Evolutionary conservation across 768 basidiomycete genomes (phyloP).

Genomic region (Rhizopogon rudus): DNA sequence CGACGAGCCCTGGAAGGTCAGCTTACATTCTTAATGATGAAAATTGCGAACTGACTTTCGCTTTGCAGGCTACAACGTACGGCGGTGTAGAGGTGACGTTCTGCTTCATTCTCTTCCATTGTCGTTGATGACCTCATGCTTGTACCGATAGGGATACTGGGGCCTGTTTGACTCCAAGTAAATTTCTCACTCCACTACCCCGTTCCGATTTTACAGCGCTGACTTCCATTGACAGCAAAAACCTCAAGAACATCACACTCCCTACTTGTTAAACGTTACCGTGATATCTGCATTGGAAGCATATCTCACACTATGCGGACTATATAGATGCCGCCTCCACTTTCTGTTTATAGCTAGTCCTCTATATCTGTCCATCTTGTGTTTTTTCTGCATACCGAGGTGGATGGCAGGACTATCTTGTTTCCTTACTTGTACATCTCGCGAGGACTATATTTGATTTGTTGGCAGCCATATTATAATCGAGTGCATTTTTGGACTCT

Average conservation of each 20-base stretch:
- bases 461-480: too few relatives aligned
- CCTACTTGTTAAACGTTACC: constrained; percentile 42
- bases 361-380: not conserved
- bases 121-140: constrained; percentile 4
- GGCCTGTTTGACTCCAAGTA: constrained; percentile 61
- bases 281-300: not conserved
- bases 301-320: not conserved
- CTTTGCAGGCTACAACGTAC: constrained; percentile 46
- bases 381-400: not conserved
- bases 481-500: not conserved
- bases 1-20: constrained; percentile 81
- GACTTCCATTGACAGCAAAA: constrained; percentile 44
- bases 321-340: not conserved
- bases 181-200: constrained; percentile 11
- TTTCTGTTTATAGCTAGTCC: not conserved
- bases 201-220: not conserved
- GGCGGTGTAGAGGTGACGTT: constrained; percentile 70
- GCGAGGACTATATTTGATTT: too few relatives aligned
- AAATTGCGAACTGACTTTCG: constrained; percentile 2
- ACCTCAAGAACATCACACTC: constrained; percentile 66
- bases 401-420: not conserved
- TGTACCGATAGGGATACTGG: constrained; percentile 43
- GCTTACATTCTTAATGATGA: constrained; percentile 10
- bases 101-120: not conserved
- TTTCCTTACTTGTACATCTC: not conserved